A percentile compares a stretch with the other conserved stretches of the same genome.
Evolutionary conservation across 768 basidiomycete genomes (phyloP).

Genomic region (Boletus reticulatus): DNA sequence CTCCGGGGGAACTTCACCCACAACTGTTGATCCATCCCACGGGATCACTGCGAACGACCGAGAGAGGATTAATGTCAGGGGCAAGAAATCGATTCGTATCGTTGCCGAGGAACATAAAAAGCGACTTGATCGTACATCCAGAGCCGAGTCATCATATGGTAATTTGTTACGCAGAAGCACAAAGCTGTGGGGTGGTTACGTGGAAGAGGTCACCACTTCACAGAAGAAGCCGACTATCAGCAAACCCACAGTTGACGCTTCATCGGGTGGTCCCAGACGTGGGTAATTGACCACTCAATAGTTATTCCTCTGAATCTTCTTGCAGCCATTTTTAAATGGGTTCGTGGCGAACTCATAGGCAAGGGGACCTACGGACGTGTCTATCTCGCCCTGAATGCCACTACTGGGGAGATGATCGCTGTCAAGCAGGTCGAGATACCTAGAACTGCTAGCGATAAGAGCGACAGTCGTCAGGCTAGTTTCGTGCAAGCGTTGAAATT

Average conservation of each 20-base stretch:
- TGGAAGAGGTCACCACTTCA: conserved; percentile 89
- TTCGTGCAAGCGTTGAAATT: conserved; percentile 91
- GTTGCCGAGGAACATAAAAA: conserved; percentile 89
- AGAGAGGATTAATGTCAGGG: conserved; percentile 45
- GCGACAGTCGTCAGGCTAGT: conserved; percentile 77
- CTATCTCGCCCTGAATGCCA: conserved; percentile 93
- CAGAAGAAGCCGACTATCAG: conserved; percentile 49
- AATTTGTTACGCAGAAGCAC: conserved; percentile 75
- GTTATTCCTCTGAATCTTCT: conserved; percentile 16
- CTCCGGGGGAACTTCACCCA: conserved; percentile 78
- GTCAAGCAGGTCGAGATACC: conserved; percentile 99
- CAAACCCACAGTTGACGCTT: conserved; percentile 52
- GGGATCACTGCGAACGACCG: conserved; percentile 35
- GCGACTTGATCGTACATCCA: conserved; percentile 67
- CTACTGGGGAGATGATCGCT: conserved; percentile 98
- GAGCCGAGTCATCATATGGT: conserved; percentile 50
- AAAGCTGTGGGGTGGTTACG: conserved; percentile 90
- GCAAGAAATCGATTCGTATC: conserved; percentile 90
- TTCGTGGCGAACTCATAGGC: conserved; percentile 95
- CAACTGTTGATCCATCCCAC: conserved; percentile 50
- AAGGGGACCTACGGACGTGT: conserved; percentile 97
- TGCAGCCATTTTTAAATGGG: conserved; percentile 94
- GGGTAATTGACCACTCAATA: conserved; percentile 33
- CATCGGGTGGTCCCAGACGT: conserved; percentile 68
- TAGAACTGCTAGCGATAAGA: conserved; percentile 86